A percentile compares a stretch with the other conserved stretches of the same genome.
Conservation (phyloP, 306 rosid genomes). For the Trifolium dubium region DNA sequence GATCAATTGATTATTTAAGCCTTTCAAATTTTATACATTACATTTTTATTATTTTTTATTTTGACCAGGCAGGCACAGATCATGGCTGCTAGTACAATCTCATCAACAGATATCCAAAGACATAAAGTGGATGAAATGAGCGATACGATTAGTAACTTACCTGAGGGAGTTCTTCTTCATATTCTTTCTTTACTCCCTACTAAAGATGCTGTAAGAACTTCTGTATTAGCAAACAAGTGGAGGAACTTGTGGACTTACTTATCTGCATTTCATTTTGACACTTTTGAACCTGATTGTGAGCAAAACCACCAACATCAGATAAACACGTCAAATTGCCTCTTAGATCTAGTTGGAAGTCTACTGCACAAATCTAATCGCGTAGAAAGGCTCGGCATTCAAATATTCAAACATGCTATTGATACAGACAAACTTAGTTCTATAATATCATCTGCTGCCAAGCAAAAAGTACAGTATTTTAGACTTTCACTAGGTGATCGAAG, state of each 20-base stretch:
- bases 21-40: too few relatives aligned
- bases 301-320: not conserved
- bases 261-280: not conserved
- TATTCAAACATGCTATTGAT: not conserved
- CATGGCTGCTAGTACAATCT: not conserved
- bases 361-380: not conserved
- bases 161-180: slow-evolving; percentile 27
- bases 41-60: too few relatives aligned
- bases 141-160: slow-evolving; percentile 27
- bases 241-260: slow-evolving; percentile 18
- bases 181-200: slow-evolving; percentile 29
- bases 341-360: not conserved
- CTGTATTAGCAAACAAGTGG: slow-evolving; percentile 26
- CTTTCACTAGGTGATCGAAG: not conserved
- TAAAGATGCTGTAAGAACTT: slow-evolving; percentile 29
- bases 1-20: too few relatives aligned
- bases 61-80: not conserved
- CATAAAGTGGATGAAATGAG: not conserved
- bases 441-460: slow-evolving; percentile 6
- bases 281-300: not conserved
- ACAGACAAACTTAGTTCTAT: not conserved
- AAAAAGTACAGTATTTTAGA: slow-evolving; percentile 26
- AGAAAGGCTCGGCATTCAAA: not conserved
- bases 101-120: slow-evolving; percentile 13
- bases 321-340: not conserved